These are phyloP conservation scores for Ricinus communis DNA, from an alignment of 345 rosid genomes.

Conservation along the genomic window DNA sequence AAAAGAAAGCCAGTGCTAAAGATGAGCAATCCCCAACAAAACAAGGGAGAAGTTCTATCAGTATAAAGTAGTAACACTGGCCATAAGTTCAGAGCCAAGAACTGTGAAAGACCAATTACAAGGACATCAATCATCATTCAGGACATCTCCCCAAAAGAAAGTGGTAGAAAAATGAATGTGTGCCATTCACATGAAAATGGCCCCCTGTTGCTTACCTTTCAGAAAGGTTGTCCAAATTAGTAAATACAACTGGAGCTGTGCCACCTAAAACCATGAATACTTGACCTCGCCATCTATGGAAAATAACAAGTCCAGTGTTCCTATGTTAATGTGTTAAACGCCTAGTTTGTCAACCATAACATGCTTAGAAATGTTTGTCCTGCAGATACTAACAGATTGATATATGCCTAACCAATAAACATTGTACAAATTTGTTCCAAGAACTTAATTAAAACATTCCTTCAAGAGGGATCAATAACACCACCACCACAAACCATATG, in stretches of 20 bases:
- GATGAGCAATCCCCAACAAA: constrained; percentile 30
- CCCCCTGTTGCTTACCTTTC: constrained; percentile 26
- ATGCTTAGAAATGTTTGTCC: constrained; percentile 12
- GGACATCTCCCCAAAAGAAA: constrained; percentile 28
- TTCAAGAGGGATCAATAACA: constrained; percentile 13
- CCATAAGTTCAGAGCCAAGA: constrained; percentile 21
- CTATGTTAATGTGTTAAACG: constrained; percentile 31
- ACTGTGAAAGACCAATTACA: constrained; percentile 28
- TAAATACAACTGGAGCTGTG: constrained; percentile 16
- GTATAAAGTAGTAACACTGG: constrained; percentile 18
- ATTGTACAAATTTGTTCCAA: constrained; percentile 16
- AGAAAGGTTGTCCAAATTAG: constrained; percentile 21
- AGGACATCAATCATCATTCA: constrained; percentile 31
- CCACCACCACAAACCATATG: constrained; percentile 4
- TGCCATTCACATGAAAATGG: no score
- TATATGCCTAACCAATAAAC: constrained; percentile 12
- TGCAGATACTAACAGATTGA: constrained; percentile 4
- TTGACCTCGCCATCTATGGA: constrained; percentile 15
- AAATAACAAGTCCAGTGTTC: constrained; percentile 21
- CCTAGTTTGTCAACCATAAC: constrained; percentile 26
- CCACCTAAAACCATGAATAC: constrained; percentile 21
- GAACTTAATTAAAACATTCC: constrained; percentile 18
- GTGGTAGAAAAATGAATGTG: constrained; percentile 13
- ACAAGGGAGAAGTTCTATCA: constrained; percentile 18
- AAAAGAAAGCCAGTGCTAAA: constrained; percentile 36